Conservation (phyloP, 2,329 filamentous ascomycete species). For the Colletotrichum falcatum region DNA sequence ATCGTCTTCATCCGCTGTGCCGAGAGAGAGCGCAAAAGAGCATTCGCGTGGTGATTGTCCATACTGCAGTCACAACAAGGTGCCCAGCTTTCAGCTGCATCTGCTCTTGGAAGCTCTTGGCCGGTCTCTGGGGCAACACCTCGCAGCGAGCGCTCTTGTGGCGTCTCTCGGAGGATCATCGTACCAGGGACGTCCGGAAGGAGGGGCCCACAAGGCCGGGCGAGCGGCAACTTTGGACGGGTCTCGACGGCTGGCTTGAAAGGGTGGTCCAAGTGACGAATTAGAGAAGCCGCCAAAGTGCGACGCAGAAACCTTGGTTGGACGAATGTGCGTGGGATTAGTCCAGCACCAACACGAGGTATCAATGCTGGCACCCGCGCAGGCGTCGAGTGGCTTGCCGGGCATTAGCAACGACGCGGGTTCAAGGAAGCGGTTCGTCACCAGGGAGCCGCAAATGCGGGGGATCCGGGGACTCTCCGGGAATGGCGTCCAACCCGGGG, state of each 20-base stretch:
- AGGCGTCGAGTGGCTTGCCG: not conserved
- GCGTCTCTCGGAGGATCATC: not conserved
- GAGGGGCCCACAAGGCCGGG: not conserved
- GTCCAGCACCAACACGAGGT: not conserved
- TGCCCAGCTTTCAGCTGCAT: not conserved
- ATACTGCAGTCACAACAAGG: not conserved
- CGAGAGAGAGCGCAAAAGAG: not conserved
- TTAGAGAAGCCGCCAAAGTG: not conserved
- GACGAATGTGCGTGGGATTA: not conserved
- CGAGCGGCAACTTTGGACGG: not conserved
- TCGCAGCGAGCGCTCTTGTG: not conserved
- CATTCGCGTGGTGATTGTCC: not conserved
- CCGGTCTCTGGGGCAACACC: not conserved
- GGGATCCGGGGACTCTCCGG: conserved; percentile 2
- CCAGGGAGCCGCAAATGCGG: not conserved
- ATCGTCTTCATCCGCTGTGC: not conserved
- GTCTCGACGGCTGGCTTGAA: not conserved
- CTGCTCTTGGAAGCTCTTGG: not conserved
- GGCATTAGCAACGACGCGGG: not conserved
- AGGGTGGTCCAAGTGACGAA: not conserved
- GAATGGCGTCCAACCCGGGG: not conserved
- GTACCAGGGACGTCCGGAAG: not conserved
- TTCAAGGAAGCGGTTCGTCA: not conserved
- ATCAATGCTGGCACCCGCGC: not conserved
- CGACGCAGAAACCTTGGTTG: not conserved